Conservation (phyloP, 2,329 filamentous ascomycete genomes). For the Talaromyces sp. region DNA sequence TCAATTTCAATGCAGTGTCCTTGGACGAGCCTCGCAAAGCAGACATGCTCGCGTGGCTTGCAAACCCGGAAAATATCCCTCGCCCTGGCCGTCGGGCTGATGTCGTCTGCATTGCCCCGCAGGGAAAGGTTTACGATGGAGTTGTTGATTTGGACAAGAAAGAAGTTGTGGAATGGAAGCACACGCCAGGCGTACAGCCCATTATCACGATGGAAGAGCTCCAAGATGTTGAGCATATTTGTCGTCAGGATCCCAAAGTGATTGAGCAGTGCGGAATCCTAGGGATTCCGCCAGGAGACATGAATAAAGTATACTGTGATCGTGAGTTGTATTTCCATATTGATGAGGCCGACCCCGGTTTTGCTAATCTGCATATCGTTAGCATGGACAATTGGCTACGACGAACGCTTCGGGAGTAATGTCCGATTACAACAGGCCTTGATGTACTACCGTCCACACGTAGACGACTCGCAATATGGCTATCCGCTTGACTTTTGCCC, state of each 20-base stretch:
- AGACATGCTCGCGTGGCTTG: conserved; percentile 76
- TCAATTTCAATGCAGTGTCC: conserved; percentile 83
- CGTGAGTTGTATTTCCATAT: conserved; percentile 45
- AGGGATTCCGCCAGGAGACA: conserved; percentile 74
- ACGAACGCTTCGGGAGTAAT: conserved; percentile 77
- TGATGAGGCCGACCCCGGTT: too few relatives aligned
- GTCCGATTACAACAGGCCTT: conserved; percentile 84
- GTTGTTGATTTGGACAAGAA: conserved; percentile 66
- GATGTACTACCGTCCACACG: conserved; percentile 88
- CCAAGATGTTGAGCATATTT: conserved; percentile 70
- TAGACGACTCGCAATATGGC: conserved; percentile 85
- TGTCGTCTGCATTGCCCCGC: conserved; percentile 73
- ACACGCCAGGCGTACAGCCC: conserved; percentile 73
- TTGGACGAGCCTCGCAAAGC: conserved; percentile 81
- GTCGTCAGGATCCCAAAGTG: conserved; percentile 74
- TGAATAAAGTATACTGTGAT: conserved; percentile 95
- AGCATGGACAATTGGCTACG: conserved; percentile 93
- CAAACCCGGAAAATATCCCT: conserved; percentile 55
- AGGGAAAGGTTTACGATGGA: conserved; percentile 77
- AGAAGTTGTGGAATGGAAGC: conserved; percentile 69
- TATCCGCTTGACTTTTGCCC: conserved; percentile 92
- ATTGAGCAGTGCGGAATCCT: conserved; percentile 85
- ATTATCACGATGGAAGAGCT: conserved; percentile 92
- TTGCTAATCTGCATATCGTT: background rate
- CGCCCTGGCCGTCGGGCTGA: conserved; percentile 72